phyloP scores from a whole-genome alignment of 1,284 basidiomycete genomes.

The Psilocybe mexicana region DNA sequence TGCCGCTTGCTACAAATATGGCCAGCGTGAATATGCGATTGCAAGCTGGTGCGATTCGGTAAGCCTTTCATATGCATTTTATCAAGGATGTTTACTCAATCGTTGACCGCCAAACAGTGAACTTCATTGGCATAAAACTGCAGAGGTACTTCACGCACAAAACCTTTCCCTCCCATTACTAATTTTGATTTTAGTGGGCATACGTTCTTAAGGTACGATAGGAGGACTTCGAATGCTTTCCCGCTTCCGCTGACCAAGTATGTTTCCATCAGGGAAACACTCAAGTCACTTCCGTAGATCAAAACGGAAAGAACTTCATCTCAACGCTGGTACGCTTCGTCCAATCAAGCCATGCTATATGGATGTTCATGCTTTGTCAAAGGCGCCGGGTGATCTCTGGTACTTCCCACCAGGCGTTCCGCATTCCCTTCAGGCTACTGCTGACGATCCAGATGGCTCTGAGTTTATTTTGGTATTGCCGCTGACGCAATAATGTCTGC shows the following conservation, averaged over 20 bases:
- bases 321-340: conserved; percentile 47
- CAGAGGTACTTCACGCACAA: conserved; percentile 45
- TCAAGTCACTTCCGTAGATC: conserved; percentile 62
- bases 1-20: conserved; percentile 67
- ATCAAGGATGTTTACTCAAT: not conserved
- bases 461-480: conserved; percentile 67
- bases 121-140: conserved; percentile 72
- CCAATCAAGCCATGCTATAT: not conserved
- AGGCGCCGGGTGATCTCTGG: conserved; percentile 52
- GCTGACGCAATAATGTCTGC: not conserved
- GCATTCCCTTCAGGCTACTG: conserved; percentile 68
- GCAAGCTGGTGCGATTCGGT: conserved; percentile 65
- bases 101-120: conserved; percentile 43
- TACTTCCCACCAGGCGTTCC: conserved; percentile 71
- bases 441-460: conserved; percentile 53
- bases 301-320: conserved; percentile 62
- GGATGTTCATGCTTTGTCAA: not conserved
- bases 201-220: conserved; percentile 57
- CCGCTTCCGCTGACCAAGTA: not conserved
- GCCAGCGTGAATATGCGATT: conserved; percentile 74
- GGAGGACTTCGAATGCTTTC: not conserved
- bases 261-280: conserved; percentile 49
- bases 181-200: conserved; percentile 51
- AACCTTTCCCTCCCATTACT: not conserved
- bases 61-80: conserved; percentile 14